A percentile compares a stretch with the other conserved stretches of the same genome.
phyloP scores from a whole-genome alignment of 108 stramenopile genomes.

The Nitzschia putrida region DNA sequence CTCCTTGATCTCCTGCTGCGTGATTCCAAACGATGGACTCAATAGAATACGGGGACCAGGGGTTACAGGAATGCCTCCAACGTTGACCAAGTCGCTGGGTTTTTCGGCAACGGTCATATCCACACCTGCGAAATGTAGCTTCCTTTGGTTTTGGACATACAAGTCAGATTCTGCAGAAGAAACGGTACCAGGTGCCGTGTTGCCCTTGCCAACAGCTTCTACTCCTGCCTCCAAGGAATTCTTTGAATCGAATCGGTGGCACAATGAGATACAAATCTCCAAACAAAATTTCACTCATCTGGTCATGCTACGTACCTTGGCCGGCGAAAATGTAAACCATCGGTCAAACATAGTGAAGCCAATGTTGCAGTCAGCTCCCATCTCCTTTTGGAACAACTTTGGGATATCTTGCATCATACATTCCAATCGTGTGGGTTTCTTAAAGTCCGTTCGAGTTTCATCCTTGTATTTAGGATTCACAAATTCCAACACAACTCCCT shows the following conservation, averaged over 20 bases:
- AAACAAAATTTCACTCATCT: background rate
- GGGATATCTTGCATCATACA: conserved; percentile 99
- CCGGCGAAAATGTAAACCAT: conserved; percentile 95
- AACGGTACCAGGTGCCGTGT: conserved; percentile 83
- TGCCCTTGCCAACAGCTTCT: conserved; percentile 75
- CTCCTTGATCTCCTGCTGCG: conserved; percentile 67
- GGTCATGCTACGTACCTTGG: conserved; percentile 59
- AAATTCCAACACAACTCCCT: conserved; percentile 97
- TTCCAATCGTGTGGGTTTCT: conserved; percentile 99
- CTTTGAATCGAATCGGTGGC: conserved; percentile 17
- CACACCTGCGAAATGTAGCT: conserved; percentile 75
- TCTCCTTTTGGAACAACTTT: conserved; percentile 91
- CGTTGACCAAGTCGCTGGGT: conserved; percentile 63
- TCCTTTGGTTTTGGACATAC: conserved; percentile 86
- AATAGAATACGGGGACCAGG: conserved; percentile 82
- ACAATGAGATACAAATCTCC: background rate
- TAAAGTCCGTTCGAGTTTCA: conserved; percentile 86
- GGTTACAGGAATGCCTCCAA: conserved; percentile 81
- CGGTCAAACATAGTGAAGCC: conserved; percentile 96
- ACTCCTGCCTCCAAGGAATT: conserved; percentile 90
- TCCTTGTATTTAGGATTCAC: conserved; percentile 99
- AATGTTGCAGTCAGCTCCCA: conserved; percentile 83
- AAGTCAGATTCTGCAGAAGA: conserved; percentile 86
- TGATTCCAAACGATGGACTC: conserved; percentile 77
- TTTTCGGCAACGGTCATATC: conserved; percentile 55